Percentiles rank a stretch among this genome's conserved stretches.
Evolutionary conservation across 2,329 filamentous ascomycete species (phyloP).

Genomic region (Exophiala sp.): DNA sequence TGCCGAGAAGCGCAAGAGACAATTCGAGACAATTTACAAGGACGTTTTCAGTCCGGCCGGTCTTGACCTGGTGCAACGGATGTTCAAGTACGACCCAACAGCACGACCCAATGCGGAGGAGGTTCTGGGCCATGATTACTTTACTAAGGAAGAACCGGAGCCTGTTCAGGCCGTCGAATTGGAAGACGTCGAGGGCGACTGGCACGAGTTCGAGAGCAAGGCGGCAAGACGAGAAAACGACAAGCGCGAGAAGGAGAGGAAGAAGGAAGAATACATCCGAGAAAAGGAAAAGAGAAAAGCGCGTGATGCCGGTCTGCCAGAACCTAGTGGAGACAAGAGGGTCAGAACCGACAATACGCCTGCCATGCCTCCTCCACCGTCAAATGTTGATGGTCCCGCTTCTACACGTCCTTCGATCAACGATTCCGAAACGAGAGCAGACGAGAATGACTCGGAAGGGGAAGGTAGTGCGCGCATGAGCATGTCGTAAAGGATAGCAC

Average conservation of each 20-base stretch:
- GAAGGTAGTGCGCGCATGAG: constrained; percentile 29
- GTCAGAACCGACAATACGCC: constrained; percentile 8
- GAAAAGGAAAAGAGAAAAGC: constrained; percentile 46
- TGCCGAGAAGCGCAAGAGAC: constrained; percentile 62
- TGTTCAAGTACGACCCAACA: constrained; percentile 86
- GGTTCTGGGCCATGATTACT: constrained; percentile 84
- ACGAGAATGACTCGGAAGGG: constrained; percentile 22
- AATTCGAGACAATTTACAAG: constrained; percentile 77
- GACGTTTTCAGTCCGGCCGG: constrained; percentile 73
- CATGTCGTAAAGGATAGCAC: constrained; percentile 22
- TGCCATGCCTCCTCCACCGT: constrained; percentile 8
- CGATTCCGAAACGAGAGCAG: constrained; percentile 8
- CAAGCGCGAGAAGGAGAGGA: constrained; percentile 55
- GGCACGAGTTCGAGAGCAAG: constrained; percentile 99
- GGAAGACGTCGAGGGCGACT: constrained; percentile 80
- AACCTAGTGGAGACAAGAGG: constrained; percentile 12
- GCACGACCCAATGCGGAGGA: constrained; percentile 80
- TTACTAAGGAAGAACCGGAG: constrained; percentile 73
- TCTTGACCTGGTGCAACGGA: constrained; percentile 74
- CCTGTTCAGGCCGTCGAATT: constrained; percentile 79
- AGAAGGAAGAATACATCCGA: constrained; percentile 51
- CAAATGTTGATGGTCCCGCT: constrained; percentile 8
- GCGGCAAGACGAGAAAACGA: constrained; percentile 87
- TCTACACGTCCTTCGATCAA: constrained; percentile 1
- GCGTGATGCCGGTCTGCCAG: constrained; percentile 27